Conservation (phyloP, 2,329 filamentous ascomycete species). For the Verticillium alfalfae region DNA sequence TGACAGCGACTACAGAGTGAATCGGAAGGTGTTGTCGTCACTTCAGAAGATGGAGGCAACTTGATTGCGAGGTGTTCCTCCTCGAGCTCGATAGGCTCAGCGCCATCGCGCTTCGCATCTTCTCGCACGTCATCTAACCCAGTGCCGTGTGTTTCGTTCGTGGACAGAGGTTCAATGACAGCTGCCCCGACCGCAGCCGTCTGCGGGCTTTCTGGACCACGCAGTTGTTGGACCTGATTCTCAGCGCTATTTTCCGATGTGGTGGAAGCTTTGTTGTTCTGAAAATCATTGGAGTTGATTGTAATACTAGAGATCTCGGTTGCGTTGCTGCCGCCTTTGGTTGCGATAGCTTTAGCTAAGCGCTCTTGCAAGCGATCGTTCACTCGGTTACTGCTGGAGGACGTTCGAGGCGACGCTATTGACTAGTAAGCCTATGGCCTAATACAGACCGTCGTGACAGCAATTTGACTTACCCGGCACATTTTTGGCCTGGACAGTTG, state of each 20-base stretch:
- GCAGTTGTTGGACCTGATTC: neutral
- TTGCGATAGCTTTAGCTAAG: conserved; percentile 79
- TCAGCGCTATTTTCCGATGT: neutral
- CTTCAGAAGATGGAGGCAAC: neutral
- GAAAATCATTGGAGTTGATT: neutral
- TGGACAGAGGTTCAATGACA: neutral
- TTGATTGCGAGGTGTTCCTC: neutral
- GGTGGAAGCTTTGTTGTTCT: neutral
- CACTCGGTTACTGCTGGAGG: conserved; percentile 55
- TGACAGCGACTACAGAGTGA: conserved; percentile 6
- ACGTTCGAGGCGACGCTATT: conserved; percentile 3
- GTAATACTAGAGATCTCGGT: conserved; percentile 3
- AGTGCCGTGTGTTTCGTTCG: neutral
- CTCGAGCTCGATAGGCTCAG: neutral
- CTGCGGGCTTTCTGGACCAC: neutral
- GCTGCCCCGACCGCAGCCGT: neutral
- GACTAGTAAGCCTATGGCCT: neutral
- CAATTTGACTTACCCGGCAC: neutral
- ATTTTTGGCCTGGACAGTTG: conserved; percentile 8
- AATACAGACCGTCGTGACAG: too few species aligned
- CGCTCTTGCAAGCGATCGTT: conserved; percentile 87
- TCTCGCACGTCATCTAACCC: neutral
- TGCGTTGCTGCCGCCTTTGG: conserved; percentile 38
- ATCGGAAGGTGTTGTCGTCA: neutral
- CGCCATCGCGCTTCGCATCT: neutral